Evolutionary conservation across 805 yeast species (phyloP).

Genomic region (Hanseniaspora meyeri): DNA sequence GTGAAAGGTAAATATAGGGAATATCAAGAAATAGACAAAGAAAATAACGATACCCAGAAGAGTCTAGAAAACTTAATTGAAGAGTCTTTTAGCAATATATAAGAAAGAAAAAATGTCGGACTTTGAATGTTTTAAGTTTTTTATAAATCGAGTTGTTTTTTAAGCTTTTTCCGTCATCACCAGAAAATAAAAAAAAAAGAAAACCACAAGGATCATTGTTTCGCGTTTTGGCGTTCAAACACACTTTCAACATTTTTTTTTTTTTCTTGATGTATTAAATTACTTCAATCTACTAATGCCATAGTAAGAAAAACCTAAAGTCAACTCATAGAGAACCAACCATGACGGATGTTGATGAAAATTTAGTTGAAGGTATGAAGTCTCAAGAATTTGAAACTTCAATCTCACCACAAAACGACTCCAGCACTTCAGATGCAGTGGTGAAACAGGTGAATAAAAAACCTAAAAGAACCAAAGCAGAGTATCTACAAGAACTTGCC

Average conservation of each 20-base stretch:
- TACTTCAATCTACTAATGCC: too few species aligned
- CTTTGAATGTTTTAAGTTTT: background rate
- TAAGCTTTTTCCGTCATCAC: background rate
- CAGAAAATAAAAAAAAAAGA: too few species aligned
- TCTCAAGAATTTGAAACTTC: too few species aligned
- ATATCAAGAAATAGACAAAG: background rate
- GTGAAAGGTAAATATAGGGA: background rate
- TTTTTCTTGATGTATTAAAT: background rate
- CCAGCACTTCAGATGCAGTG: background rate
- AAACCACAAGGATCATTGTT: background rate
- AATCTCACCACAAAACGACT: too few species aligned
- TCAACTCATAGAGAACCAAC: background rate
- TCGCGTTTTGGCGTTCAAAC: background rate
- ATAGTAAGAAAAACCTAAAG: too few species aligned
- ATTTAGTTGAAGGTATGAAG: too few species aligned
- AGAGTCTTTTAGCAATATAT: background rate
- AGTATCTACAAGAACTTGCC: conserved; percentile 17
- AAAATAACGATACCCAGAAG: background rate
- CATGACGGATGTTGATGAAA: conserved; percentile 15
- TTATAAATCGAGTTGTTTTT: background rate
- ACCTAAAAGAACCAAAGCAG: conserved; percentile 15
- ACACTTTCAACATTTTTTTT: background rate
- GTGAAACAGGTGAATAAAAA: conserved; percentile 20
- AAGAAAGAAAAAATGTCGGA: background rate
- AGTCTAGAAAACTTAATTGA: background rate